Evolutionary conservation across 2,329 filamentous ascomycete species (phyloP), one percentile per base, ranked within the genome.

Genomic region (Nectriaceae sp.): DNA sequence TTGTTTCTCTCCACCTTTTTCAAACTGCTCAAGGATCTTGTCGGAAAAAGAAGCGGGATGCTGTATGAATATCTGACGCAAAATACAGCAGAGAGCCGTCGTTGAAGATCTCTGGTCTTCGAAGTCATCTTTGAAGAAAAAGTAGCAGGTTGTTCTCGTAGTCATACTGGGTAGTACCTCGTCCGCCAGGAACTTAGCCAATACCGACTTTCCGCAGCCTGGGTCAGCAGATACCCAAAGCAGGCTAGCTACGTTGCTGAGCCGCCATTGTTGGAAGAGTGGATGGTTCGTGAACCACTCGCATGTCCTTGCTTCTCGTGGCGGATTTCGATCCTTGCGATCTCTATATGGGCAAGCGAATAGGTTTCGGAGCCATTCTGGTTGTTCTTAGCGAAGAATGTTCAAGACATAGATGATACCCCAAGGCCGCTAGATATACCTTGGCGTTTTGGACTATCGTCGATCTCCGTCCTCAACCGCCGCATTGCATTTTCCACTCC

Each of bases 41-140:
- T 57, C 44, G 0, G 62, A 56, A n/a, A n/a, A n/a, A n/a, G n/a
- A n/a, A n/a, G n/a, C n/a, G n/a, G n/a, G n/a, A n/a, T n/a, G n/a
- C n/a, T n/a, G n/a, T n/a, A n/a, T n/a, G n/a, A n/a, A n/a, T n/a
- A n/a, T n/a, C 24, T 75, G 72, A n/a, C 65, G 67, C 4, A 76
- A 36, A 0, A 75, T 55, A 19, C 61, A 65, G 22, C 65, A 62
- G 1, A 75, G 33, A 11, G 71, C 71, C 31, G 21, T 52, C 11
- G 49, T 51, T 4, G 54, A 22, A 10, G 40, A 63, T 15, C 49
- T 68, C 36, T 74, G 69, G 18, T 71, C 64, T 4, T 65, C 56
- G 21, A 64, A 66, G 21, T 73, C 71, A n/a, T 74, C 70, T 29
- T 74, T 74, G 61, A 75, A 75, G 54, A 75, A 76, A 58, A 74